Base-by-base conservation (phyloP, 768 basidiomycete species). In the Amanita brunnescens region DNA sequence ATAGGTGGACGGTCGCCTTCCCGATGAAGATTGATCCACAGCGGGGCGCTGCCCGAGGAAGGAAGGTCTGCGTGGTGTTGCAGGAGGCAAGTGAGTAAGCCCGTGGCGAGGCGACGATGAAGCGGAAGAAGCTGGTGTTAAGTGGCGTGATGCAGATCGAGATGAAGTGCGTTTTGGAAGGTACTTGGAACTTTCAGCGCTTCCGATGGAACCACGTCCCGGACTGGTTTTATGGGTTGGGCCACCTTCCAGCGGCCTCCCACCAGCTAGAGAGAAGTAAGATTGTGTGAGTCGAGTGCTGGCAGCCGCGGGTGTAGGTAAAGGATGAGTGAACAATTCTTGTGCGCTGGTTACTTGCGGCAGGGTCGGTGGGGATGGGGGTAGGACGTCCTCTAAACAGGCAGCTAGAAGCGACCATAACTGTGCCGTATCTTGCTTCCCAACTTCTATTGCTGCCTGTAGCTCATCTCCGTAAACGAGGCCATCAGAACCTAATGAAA, bases 341-440 rank as follows among this genome's bases (percentile, higher is more conserved):
- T 34, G 41, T 20, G 33, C 40, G 18, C 32, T 42, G 21, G 9
- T 32, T n/a, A 37, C 16, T 24, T 52, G 59, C 51, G 69, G 51
- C 55, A 63, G 40, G 37, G 62, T 37, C 54, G 58, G 59, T n/a
- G 54, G 61, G n/a, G 47, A 21, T 39, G 65, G 62, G 6, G 77
- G 79, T 14, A 75, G 55, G 42, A 79, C 62, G 47, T 82, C 73
- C 0, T 68, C 67, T 16, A 88, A 64, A 2, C 82, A 71, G 13
- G 80, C 78, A 10, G 70, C 74, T 16, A 91, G 63, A 1, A 91
- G 64, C 7, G 79, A 57, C 89, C 89, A 91, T 2, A 72, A 71
- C 57, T 87, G 83, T 1, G 80, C 81, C 2, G 77, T 76, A 3
- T 75, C 68, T 23, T 70, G 59, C 52, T 79, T 75, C 18, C 80